Base-by-base conservation (phyloP, 345 rosid genomes). In the Physaria fendleri region DNA sequence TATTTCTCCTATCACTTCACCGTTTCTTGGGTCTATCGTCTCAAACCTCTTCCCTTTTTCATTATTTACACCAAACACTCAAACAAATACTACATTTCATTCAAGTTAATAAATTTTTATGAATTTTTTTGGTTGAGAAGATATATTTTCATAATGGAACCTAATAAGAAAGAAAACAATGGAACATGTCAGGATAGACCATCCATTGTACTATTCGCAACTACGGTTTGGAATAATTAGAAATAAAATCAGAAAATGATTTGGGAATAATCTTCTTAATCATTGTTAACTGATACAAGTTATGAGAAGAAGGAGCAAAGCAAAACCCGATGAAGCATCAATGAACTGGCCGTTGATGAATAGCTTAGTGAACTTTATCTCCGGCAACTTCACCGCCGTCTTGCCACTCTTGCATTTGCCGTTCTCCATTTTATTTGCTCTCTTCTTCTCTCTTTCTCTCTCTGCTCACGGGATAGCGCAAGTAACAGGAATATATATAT, bases 341-440 rank as follows among this genome's bases (percentile, higher is more conserved):
- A 78, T 62, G 46, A 85, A 85, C 34, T 81, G 68, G 55, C 90
- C 90, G 59, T 80, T 81, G 61, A 88, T 78, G 78, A 81, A 88
- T 33, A 88, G 80, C 61, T 77, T 77, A 1, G 77, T 85, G 74
- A 85, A 85, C 60, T 77, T 83, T 3, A 85, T 73, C 34, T 77
- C 58, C 3, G 88, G 90, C 3, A 79, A 54, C 66, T 59, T 65
- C 18, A 21, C 56, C 51, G 52, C 21, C 0, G 68, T n/a, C n/a
- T n/a, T 17, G 44, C 14, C 69, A 56, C 75, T 87, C 61, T 78
- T 79, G 65, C 64, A 16, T 49, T 63, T 63, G 5, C 64, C 53
- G 47, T 22, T 59, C 22, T 66, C 82, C 85, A 81, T 83, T 22
- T n/a, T 57, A 55, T 72, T 35, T 44, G 30, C 8, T 52, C 15